Evolutionary conservation across 495 filamentous ascomycete species (phyloP).

Genomic region (Aspergillus carlsbadensis): DNA sequence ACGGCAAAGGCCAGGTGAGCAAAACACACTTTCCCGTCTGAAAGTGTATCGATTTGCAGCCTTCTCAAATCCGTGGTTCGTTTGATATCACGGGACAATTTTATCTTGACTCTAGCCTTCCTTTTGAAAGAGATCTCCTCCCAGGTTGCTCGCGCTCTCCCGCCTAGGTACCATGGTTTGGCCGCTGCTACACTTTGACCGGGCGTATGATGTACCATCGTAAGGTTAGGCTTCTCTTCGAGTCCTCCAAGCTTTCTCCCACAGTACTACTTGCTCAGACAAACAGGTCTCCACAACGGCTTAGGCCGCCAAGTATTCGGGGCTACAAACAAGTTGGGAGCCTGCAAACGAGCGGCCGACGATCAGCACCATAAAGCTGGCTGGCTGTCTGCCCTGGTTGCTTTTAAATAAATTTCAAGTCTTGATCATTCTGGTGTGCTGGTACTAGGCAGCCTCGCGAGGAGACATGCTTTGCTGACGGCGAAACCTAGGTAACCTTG

Average conservation of each 20-base stretch:
- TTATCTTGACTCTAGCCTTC: background rate
- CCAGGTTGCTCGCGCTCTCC: background rate
- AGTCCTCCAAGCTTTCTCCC: background rate
- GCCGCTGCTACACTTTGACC: conserved; percentile 4
- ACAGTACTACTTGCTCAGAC: background rate
- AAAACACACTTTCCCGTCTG: no score
- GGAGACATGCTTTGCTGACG: background rate
- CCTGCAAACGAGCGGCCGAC: background rate
- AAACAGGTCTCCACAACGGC: background rate
- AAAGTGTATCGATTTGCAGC: no score
- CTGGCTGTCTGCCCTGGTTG: background rate
- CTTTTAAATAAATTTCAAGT: background rate
- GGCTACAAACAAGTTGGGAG: background rate
- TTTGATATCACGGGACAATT: background rate
- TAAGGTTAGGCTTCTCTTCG: background rate
- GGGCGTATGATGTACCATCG: background rate
- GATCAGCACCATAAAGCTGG: background rate
- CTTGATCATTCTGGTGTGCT: no score
- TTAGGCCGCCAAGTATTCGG: background rate
- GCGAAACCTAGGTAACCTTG: background rate
- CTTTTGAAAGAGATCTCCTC: background rate
- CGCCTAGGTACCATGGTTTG: background rate
- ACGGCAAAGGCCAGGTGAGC: no score
- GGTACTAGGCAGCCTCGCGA: background rate
- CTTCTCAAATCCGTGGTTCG: background rate